These are phyloP conservation scores for Zymoseptoria crescenta DNA, from an alignment of 2,329 filamentous ascomycete species.

Conservation along the genomic window DNA sequence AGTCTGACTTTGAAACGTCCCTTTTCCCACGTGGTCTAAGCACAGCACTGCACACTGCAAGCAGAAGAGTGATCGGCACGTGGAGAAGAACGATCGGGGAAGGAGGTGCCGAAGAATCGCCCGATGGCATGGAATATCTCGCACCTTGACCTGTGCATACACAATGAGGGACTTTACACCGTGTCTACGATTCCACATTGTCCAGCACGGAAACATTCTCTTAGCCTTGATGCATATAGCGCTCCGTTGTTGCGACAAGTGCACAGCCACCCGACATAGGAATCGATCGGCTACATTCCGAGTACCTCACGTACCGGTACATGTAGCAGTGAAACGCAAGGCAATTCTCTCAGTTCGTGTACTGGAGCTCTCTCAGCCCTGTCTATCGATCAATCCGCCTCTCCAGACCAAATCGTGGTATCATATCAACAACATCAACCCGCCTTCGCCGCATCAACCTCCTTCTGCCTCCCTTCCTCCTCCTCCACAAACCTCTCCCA, in stretches of 20 bases:
- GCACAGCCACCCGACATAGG: background rate
- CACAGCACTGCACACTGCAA: background rate
- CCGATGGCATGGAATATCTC: background rate
- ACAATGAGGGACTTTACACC: no score
- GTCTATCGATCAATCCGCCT: background rate
- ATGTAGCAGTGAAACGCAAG: background rate
- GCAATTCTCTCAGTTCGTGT: background rate
- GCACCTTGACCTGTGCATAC: no score
- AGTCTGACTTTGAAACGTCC: background rate
- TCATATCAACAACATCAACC: background rate
- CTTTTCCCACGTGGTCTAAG: background rate
- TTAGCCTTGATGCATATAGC: background rate
- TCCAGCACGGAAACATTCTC: background rate
- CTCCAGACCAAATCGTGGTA: background rate
- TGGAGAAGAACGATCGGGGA: background rate
- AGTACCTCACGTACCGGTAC: background rate
- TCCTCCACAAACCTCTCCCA: constrained; percentile 89
- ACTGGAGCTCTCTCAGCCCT: background rate
- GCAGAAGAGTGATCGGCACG: background rate
- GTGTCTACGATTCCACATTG: no score
- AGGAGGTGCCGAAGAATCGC: background rate
- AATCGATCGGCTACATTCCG: background rate
- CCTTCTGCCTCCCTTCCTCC: constrained; percentile 43
- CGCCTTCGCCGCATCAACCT: constrained; percentile 2
- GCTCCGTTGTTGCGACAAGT: background rate